Base-by-base conservation (phyloP, 2,329 filamentous ascomycete species). In the Penicillium sp. region DNA sequence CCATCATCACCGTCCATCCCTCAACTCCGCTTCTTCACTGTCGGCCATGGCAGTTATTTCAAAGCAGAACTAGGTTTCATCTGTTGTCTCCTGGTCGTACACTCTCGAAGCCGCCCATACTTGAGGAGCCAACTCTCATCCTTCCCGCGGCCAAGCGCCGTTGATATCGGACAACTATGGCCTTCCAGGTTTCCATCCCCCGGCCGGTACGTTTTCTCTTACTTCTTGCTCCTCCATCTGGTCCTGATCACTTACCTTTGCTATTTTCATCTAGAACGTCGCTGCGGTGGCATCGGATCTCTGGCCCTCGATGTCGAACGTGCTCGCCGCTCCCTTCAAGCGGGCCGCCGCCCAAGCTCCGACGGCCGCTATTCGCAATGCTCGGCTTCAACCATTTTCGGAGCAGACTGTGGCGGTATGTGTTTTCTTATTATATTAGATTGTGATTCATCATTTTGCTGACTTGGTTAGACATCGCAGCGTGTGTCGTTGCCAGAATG, bases 121-220 rank as follows among this genome's bases (percentile, higher is more conserved):
- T 12, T 47, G 55, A 64, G 66, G 67, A 67, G 65, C 52, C 61
- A 48, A 59, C 57, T 47, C 42, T 55, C 49, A 43, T 48, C 63
- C 60, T 61, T 50, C 61, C 49, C 62, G 73, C 75, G 75, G 75
- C 75, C 72, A 52, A 70, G 75, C 61, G 75, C 75, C 75, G 75
- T 73, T 68, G 54, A 61, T 52, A 67, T 66, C 65, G 64, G 70
- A 71, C 68, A 69, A 78, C 61, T 69, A 84, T 84, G 83, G 81
- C 82, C 71, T 82, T 83, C 68, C 80, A 82, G 71, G 74, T 78
- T 67, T 76, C 81, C 64, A 72, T 80, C 66, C 76, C 75, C 63
- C 70, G 80, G 63, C 79, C 80, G 67, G 82, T 84, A 71, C 67
- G 80, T 42, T 63, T 35, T 28, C 38, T 37, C 37, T 31, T 28